Conservation (phyloP, 148 eudicot species). For the Camellia sinensis region DNA sequence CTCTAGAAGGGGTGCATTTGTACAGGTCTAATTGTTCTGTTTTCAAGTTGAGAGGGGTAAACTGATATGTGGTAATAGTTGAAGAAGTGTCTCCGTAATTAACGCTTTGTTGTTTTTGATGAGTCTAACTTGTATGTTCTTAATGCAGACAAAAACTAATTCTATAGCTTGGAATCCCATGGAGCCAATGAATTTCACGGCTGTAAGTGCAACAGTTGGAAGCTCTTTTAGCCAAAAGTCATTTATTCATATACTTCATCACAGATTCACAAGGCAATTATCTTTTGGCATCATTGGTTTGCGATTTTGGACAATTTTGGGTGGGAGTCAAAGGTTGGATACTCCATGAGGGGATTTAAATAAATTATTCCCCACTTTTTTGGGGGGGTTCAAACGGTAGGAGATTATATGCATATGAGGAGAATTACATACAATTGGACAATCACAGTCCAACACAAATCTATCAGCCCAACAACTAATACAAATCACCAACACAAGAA, state of each 20-base stretch:
- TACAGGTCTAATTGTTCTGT: too few relatives aligned
- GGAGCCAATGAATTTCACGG: slow-evolving; percentile 98
- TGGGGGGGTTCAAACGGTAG: too few relatives aligned
- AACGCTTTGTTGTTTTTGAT: background rate
- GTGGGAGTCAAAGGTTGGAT: background rate
- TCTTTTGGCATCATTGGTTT: background rate
- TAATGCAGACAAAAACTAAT: slow-evolving; percentile 78
- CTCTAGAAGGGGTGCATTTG: too few relatives aligned
- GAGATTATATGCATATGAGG: too few relatives aligned
- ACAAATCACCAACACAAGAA: too few relatives aligned
- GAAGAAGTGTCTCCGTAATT: too few relatives aligned
- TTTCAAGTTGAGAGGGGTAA: too few relatives aligned
- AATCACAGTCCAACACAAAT: too few relatives aligned
- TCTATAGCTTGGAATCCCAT: slow-evolving; percentile 92
- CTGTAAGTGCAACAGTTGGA: slow-evolving; percentile 49
- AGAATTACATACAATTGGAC: too few relatives aligned
- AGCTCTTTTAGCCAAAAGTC: background rate
- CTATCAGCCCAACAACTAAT: too few relatives aligned
- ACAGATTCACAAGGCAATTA: background rate
- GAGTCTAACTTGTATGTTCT: slow-evolving; percentile 18
- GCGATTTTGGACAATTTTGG: background rate
- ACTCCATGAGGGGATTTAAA: background rate
- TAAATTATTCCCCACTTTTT: background rate
- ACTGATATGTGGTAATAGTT: too few relatives aligned
- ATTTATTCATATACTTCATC: background rate